Evolutionary conservation across 2,329 filamentous ascomycete species (phyloP).

Genomic region (Alternaria consortialis): DNA sequence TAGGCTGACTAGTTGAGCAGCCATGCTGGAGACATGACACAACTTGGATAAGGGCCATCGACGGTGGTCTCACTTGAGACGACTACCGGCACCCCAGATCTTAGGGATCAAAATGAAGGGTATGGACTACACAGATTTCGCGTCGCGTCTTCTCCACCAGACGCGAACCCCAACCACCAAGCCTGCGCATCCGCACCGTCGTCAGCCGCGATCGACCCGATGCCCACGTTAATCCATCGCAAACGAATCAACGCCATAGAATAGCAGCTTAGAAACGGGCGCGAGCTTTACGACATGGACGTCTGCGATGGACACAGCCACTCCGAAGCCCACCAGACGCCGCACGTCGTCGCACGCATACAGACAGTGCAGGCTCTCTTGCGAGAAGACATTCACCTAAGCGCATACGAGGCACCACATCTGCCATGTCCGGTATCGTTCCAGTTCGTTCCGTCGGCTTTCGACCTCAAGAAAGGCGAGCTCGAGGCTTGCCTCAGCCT

Average conservation of each 20-base stretch:
- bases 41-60: conserved; percentile 6
- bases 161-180: not conserved
- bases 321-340: not conserved
- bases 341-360: conserved; percentile 8
- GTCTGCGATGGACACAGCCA: not conserved
- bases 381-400: conserved; percentile 11
- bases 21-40: not conserved
- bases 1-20: no score
- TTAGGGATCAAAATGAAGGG: not conserved
- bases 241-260: not conserved
- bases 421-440: conserved; percentile 17
- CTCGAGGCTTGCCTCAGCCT: conserved; percentile 63
- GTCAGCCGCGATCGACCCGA: not conserved
- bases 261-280: not conserved
- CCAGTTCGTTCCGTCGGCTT: conserved; percentile 34
- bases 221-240: not conserved
- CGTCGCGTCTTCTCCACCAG: conserved; percentile 19
- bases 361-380: conserved; percentile 12
- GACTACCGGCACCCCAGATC: not conserved
- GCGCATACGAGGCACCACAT: conserved; percentile 2
- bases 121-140: conserved; percentile 16
- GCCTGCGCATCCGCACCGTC: not conserved
- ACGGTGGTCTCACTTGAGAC: not conserved
- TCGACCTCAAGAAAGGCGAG: conserved; percentile 49
- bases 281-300: not conserved